Evolutionary conservation across 495 filamentous ascomycete species (phyloP), one percentile per base, ranked within the genome.

Genomic region (Penicillium crystallinum): DNA sequence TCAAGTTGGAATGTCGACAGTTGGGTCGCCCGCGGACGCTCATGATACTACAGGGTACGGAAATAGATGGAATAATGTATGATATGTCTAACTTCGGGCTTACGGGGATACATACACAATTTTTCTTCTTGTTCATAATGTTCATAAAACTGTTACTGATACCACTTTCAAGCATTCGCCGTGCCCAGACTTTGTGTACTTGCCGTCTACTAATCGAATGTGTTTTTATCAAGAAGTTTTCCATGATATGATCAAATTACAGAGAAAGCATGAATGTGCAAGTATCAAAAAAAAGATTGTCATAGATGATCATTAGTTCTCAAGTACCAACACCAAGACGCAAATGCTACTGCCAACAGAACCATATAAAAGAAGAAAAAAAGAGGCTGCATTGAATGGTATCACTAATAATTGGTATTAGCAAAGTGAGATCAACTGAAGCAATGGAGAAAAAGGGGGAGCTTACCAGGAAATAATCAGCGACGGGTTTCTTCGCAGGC

Each of bases 401-500:
- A 62, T 66, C 61, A 67, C 62, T 63, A 23, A 25, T n/a, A 10
- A 29, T n/a, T 2, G 11, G 36, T 22, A 35, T 56, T 48, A 63
- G 53, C 51, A 49, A 30, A 23, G 7, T 23, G 15, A 41, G 10
- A 34, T 48, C 17, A 40, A n/a, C 27, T 29, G 12, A 38, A 19
- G 38, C 17, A 31, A 17, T n/a, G 33, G 27, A 37, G 31, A 56
- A 33, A 23, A 19, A 22, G 9, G 12, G 35, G 15, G 19, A 27
- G 53, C 68, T 69, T 49, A 81, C 77, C 77, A 98, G 74, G 65
- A 98, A 98, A 78, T 98, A 98, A 73, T 97, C 92, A 57, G 91
- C 91, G 54, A 93, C 87, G 39, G 93, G 93, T 73, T 97, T 97
- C 80, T 98, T 98, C 37, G 93, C 93, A 63, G 93, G 93, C 93